Evolutionary conservation across 2,329 filamentous ascomycete species (phyloP).

Genomic region (Emergomyces pasteurianus): DNA sequence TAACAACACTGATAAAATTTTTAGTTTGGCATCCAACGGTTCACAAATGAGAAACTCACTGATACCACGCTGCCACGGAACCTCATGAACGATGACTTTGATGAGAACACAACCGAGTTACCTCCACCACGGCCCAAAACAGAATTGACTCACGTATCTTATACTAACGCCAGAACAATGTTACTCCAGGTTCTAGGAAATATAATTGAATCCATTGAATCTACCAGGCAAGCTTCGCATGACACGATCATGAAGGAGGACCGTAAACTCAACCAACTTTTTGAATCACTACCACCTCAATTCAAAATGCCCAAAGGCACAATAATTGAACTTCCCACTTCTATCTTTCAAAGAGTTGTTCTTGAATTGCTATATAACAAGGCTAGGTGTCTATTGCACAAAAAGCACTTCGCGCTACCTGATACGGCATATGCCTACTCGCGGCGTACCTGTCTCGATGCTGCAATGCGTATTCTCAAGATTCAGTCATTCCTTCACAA

Average conservation of each 20-base stretch:
- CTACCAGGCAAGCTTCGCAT: constrained; percentile 9
- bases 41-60: constrained; percentile 25
- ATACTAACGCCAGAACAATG: constrained; percentile 5
- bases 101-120: constrained; percentile 21
- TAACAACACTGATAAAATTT: background rate
- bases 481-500: constrained; percentile 34
- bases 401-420: constrained; percentile 22
- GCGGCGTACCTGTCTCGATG: constrained; percentile 33
- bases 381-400: constrained; percentile 24
- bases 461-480: constrained; percentile 32
- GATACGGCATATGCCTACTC: constrained; percentile 30
- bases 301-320: constrained; percentile 8
- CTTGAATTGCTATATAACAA: constrained; percentile 23
- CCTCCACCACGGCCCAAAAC: constrained; percentile 18
- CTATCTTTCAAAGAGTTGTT: constrained; percentile 18
- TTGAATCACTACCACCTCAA: constrained; percentile 11
- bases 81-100: constrained; percentile 30
- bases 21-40: constrained; percentile 24
- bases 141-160: constrained; percentile 15
- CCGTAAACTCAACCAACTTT: constrained; percentile 10
- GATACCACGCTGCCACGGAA: constrained; percentile 31
- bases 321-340: constrained; percentile 4
- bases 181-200: constrained; percentile 8
- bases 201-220: constrained; percentile 9
- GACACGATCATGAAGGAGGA: constrained; percentile 14